Evolutionary conservation across 2,329 filamentous ascomycete species (phyloP), one percentile per base, ranked within the genome.

Genomic region (Alternaria metachromatica): DNA sequence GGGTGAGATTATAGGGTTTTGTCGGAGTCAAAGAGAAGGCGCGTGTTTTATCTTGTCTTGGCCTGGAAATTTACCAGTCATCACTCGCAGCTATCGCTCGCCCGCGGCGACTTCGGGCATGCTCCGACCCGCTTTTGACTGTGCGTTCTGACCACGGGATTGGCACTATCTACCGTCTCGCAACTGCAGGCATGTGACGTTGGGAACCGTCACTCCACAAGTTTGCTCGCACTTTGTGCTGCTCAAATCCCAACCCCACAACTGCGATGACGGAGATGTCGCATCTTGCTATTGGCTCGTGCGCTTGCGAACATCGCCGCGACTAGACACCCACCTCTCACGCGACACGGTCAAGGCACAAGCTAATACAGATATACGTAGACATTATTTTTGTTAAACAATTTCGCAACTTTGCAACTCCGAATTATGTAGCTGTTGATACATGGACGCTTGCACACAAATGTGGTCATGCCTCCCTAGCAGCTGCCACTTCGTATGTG

Each of bases 371-470:
- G 41, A 5, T 23, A 50, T 58, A 41, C 48, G 26, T 53, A 58
- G 41, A 58, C 28, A 62, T 49, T 51, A 53, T 51, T 12, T 50
- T 48, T 30, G 45, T 15, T 48, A 50, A 63, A 37, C 56, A 63
- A 55, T 60, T 46, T 63, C 44, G 33, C 26, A 25, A 60, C 58
- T 66, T 61, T 66, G 71, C 68, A 69, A 62, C 62, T 72, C 51
- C 67, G 55, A 69, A 72, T 72, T 66, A 49, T 69, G 61, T 65
- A 68, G 66, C 60, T 77, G 72, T 74, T 76, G 74, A 74, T 75
- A 78, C 76, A 77, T 69, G 62, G 65, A 68, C 59, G 60, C 60
- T 54, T 56, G 57, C 65, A 57, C 59, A 54, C 55, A 50, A 64
- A 70, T 58, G 61, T 63, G 62, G 25, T 64, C 51, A 57, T 56